A percentile compares a stretch with the other conserved stretches of the same genome.
These are phyloP conservation scores for Megacollybia marginata DNA, from an alignment of 768 basidiomycete species.

Conservation along the genomic window DNA sequence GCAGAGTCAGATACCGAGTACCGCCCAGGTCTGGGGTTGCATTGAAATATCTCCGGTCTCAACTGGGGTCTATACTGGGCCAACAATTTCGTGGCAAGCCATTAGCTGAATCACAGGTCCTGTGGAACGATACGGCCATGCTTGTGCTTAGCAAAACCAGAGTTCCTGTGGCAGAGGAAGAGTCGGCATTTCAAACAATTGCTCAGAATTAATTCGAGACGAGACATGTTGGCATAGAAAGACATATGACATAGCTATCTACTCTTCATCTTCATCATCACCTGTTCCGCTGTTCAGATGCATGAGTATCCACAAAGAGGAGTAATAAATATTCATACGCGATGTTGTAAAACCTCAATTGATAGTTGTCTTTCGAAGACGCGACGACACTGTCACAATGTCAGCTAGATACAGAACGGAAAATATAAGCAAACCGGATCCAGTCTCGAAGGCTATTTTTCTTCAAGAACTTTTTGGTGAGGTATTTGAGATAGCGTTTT, in stretches of 20 bases:
- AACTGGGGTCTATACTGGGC: constrained; percentile 52
- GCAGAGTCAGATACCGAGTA: constrained; percentile 72
- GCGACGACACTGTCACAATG: constrained; percentile 67
- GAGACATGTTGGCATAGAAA: neutral
- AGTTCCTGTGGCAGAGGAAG: constrained; percentile 19
- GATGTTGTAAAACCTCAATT: constrained; percentile 93
- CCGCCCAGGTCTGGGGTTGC: constrained; percentile 70
- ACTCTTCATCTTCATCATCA: constrained; percentile 31
- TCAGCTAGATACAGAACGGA: constrained; percentile 2
- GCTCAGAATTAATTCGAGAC: neutral
- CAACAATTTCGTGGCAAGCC: constrained; percentile 59
- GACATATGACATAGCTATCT: neutral
- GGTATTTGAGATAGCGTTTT: constrained; percentile 96
- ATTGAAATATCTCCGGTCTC: constrained; percentile 68
- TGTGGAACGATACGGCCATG: constrained; percentile 72
- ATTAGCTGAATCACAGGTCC: constrained; percentile 47
- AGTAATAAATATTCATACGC: constrained; percentile 42
- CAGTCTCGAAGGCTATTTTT: constrained; percentile 94
- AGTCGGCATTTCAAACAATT: constrained; percentile 1
- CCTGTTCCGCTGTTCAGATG: constrained; percentile 18
- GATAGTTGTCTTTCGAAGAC: constrained; percentile 87
- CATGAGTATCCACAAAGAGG: too few species aligned
- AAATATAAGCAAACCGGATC: constrained; percentile 58
- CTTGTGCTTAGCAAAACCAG: constrained; percentile 50
- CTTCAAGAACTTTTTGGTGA: constrained; percentile 99